Base-by-base conservation (phyloP, 2,329 filamentous ascomycete genomes). In the Zasmidium cellare region DNA sequence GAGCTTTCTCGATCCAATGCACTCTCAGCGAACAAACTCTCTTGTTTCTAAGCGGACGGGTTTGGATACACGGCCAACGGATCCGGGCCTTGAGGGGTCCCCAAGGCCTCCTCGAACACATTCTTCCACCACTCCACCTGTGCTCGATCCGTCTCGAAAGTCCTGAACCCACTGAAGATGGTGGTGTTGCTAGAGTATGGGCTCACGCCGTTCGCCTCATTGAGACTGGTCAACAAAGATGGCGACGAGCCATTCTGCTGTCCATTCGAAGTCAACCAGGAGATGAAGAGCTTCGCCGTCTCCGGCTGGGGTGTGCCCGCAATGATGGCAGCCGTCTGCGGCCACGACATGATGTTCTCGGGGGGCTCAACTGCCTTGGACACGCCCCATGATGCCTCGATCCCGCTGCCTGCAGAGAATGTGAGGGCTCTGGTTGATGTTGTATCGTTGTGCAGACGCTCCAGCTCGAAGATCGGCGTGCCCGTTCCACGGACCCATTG, bases 401-500 rank as follows among this genome's bases (percentile, higher is more conserved):
- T 46, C 9, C 23, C 18, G n/a, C 9, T 12, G 51, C 48, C 53
- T 14, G 38, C 35, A 9, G 63, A 66, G 55, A 65, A 66, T 1
- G 58, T 57, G 16, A 64, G 46, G 3, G 48, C 56, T 23, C 63
- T 53, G 9, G 56, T 31, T 20, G 64, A 65, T 20, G 59, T 58
- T 14, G 69, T 53, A n/a, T 41, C 51, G 19, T 58, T 45, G 55
- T 64, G 59, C 11, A 24, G 55, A 2, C 48, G 45, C 5, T 18
- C 45, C 14, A 77, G 55, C 18, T 79, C 58, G 5, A 71, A 71
- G 2, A 48, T 55, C 0, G 79, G 77, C 0, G 76, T 80, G 2
- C 69, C 71, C 0, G 78, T 77, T 5, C 81, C 80, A n/a, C 80
- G 79, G 23, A 83, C 79, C 80, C 80, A 82, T 35, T 71, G 70